A percentile compares a stretch with the other conserved stretches of the same genome.
phyloP scores from a whole-genome alignment of 768 basidiomycete species.

The Russula dissimulans region DNA sequence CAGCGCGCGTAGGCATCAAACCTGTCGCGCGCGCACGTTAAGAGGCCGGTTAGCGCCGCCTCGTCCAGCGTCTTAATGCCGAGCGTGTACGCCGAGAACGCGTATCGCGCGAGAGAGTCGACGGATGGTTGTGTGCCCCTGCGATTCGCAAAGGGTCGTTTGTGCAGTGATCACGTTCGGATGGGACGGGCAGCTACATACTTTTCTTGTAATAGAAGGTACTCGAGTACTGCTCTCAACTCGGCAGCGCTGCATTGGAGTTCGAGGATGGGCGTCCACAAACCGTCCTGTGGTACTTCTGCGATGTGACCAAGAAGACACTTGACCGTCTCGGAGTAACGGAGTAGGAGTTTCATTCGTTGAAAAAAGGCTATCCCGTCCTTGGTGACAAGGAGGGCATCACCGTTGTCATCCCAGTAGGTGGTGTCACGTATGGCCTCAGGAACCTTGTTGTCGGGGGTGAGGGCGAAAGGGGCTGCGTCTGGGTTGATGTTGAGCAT shows the following conservation, averaged over 20 bases:
- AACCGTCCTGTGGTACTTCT: neutral
- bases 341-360: conserved; percentile 6
- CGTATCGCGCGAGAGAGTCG: conserved; percentile 11
- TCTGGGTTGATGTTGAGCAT: conserved; percentile 11
- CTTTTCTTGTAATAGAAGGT: conserved; percentile 4
- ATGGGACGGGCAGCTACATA: neutral
- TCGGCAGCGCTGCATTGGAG: conserved; percentile 8
- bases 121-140: neutral
- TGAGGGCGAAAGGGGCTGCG: conserved; percentile 10
- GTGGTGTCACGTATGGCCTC: conserved; percentile 1
- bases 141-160: neutral
- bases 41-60: conserved; percentile 1
- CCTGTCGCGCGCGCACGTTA: neutral
- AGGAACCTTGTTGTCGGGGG: conserved; percentile 5
- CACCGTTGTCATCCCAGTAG: conserved; percentile 12
- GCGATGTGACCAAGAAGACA: conserved; percentile 6
- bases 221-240: conserved; percentile 14
- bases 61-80: conserved; percentile 1
- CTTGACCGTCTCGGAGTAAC: conserved; percentile 9
- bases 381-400: conserved; percentile 13
- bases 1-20: conserved; percentile 6
- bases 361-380: conserved; percentile 4
- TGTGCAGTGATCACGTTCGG: neutral
- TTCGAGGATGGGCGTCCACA: conserved; percentile 13
- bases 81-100: conserved; percentile 6